Evolutionary conservation across 176 grass and related monocot species (phyloP).

Genomic region (Cenchrus purpureus): DNA sequence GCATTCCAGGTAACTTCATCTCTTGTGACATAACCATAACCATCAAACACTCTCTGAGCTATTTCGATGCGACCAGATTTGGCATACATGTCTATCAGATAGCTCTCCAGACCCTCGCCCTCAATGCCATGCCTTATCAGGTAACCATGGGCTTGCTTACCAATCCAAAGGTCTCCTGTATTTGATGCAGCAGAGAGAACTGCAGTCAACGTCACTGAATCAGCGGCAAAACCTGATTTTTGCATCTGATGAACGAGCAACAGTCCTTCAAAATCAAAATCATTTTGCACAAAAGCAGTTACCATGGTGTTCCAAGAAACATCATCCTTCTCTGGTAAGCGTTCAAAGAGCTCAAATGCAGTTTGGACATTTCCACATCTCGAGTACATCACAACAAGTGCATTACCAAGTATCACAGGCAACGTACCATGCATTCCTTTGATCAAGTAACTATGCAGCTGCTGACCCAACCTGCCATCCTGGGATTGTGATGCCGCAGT

Average conservation of each 20-base stretch:
- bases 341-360: slow-evolving; percentile 75
- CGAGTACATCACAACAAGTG: slow-evolving; percentile 82
- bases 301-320: slow-evolving; percentile 98
- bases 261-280: slow-evolving; percentile 80
- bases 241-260: slow-evolving; percentile 79
- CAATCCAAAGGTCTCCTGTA: slow-evolving; percentile 67
- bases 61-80: slow-evolving; percentile 69
- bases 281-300: slow-evolving; percentile 87
- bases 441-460: slow-evolving; percentile 79
- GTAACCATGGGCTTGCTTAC: slow-evolving; percentile 84
- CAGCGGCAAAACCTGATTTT: slow-evolving; percentile 66
- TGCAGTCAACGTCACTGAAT: slow-evolving; percentile 75
- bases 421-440: slow-evolving; percentile 41
- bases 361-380: slow-evolving; percentile 64
- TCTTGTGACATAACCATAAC: slow-evolving; percentile 31
- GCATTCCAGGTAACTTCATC: slow-evolving; percentile 98
- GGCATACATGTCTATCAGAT: slow-evolving; percentile 96
- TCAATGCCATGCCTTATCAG: slow-evolving; percentile 70
- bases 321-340: slow-evolving; percentile 75
- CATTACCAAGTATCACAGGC: slow-evolving; percentile 82
- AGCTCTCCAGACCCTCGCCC: slow-evolving; percentile 83
- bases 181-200: slow-evolving; percentile 87
- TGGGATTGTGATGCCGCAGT: slow-evolving; percentile 76
- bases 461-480: slow-evolving; percentile 69
- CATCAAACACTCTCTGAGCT: slow-evolving; percentile 66